These are phyloP conservation scores for Eucalyptus polyanthemos DNA, from an alignment of 345 rosid genomes.

Conservation along the genomic window DNA sequence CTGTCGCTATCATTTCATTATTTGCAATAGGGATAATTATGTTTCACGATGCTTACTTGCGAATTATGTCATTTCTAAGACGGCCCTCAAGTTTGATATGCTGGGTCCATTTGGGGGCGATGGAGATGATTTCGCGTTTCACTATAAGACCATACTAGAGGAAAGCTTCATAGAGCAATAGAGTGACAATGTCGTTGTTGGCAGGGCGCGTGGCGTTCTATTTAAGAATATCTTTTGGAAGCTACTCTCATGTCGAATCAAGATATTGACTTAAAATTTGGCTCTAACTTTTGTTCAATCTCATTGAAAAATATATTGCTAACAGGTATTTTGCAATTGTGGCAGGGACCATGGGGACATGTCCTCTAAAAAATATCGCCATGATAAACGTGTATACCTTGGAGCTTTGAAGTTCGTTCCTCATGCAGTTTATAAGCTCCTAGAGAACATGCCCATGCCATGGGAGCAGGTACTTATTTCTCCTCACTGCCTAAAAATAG, in stretches of 20 bases:
- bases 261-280: neutral
- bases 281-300: neutral
- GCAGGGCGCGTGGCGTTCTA: rapidly evolving
- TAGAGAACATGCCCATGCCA: conserved; percentile 99
- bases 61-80: neutral
- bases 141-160: neutral
- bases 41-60: neutral
- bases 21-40: neutral
- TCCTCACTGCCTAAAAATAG: neutral
- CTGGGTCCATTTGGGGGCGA: neutral
- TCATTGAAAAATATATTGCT: neutral
- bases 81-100: neutral
- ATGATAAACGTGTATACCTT: conserved; percentile 97
- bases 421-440: conserved; percentile 96
- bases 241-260: neutral
- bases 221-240: neutral
- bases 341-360: conserved; percentile 98
- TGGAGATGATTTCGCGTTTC: neutral
- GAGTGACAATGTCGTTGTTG: neutral
- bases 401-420: conserved; percentile 98
- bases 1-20: neutral
- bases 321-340: neutral
- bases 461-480: conserved; percentile 63
- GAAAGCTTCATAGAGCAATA: neutral
- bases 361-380: conserved; percentile 94